Evolutionary conservation across 306 rosid species (phyloP).

Genomic region (Pterocarpus santalinus): DNA sequence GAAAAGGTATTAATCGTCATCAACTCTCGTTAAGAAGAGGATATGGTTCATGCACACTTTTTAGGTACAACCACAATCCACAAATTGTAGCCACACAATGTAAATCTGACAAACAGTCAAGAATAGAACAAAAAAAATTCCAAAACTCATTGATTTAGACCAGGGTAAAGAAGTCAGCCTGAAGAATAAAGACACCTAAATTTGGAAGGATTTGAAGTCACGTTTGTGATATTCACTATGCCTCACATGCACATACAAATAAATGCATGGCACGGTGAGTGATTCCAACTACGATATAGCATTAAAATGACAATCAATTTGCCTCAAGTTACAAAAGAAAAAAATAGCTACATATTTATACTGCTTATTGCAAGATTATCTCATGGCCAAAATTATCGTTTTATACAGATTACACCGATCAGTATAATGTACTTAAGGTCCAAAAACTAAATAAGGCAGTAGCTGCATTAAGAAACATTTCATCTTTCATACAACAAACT

Average conservation of each 20-base stretch:
- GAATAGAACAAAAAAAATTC: conserved; percentile 8
- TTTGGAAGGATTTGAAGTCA: conserved; percentile 43
- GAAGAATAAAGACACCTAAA: conserved; percentile 18
- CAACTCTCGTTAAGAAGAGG: conserved; percentile 8
- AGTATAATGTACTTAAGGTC: conserved; percentile 44
- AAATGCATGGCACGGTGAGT: conserved; percentile 18
- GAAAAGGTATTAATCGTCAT: not conserved
- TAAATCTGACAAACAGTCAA: conserved; percentile 33
- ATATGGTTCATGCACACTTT: conserved; percentile 28
- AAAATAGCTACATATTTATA: conserved; percentile 28
- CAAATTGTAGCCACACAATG: conserved; percentile 43
- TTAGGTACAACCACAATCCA: conserved; percentile 29
- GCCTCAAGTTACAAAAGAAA: not conserved
- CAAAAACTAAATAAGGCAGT: conserved; percentile 24
- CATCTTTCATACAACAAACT: conserved; percentile 46
- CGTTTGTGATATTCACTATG: conserved; percentile 32
- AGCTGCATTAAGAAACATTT: conserved; percentile 43
- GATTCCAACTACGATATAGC: conserved; percentile 19
- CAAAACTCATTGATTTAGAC: conserved; percentile 38
- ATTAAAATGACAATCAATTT: conserved; percentile 1
- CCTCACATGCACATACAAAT: conserved; percentile 41
- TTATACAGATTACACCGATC: conserved; percentile 57
- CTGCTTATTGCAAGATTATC: conserved; percentile 41
- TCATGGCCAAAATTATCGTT: conserved; percentile 43
- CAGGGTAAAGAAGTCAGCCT: conserved; percentile 26